Conservation (phyloP, 768 basidiomycete genomes). For the Macrolepiota dolichaula region DNA sequence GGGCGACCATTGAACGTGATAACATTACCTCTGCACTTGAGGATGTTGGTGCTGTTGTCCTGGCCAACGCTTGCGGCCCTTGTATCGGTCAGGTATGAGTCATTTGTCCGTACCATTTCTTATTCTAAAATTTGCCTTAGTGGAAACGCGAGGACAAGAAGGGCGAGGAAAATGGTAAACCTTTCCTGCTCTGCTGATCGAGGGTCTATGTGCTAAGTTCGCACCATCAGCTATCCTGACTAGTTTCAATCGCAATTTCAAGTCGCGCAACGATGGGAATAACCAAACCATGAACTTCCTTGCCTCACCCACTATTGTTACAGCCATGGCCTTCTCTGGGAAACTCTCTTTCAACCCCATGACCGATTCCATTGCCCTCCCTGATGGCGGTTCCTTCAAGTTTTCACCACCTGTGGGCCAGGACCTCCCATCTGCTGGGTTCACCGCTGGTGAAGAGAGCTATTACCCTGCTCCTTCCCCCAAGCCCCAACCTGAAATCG, state of each 20-base stretch:
- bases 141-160: conserved; percentile 93
- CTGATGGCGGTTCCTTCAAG: conserved; percentile 76
- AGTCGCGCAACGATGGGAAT: conserved; percentile 97
- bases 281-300: conserved; percentile 95
- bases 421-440: conserved; percentile 81
- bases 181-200: neutral
- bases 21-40: conserved; percentile 77
- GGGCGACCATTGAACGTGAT: conserved; percentile 97
- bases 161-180: conserved; percentile 84
- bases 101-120: neutral
- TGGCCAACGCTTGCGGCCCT: conserved; percentile 98
- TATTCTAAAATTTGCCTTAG: conserved; percentile 20
- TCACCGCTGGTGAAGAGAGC: conserved; percentile 65
- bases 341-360: conserved; percentile 92
- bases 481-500: conserved; percentile 67
- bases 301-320: conserved; percentile 94
- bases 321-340: conserved; percentile 96
- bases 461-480: conserved; percentile 81
- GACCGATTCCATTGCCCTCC: conserved; percentile 63
- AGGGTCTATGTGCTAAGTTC: neutral
- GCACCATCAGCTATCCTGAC: conserved; percentile 79
- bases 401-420: conserved; percentile 83
- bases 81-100: conserved; percentile 87
- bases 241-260: conserved; percentile 90
- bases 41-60: conserved; percentile 88